Conservation (phyloP, 2,329 filamentous ascomycete genomes). For the Colletotrichum melonis region DNA sequence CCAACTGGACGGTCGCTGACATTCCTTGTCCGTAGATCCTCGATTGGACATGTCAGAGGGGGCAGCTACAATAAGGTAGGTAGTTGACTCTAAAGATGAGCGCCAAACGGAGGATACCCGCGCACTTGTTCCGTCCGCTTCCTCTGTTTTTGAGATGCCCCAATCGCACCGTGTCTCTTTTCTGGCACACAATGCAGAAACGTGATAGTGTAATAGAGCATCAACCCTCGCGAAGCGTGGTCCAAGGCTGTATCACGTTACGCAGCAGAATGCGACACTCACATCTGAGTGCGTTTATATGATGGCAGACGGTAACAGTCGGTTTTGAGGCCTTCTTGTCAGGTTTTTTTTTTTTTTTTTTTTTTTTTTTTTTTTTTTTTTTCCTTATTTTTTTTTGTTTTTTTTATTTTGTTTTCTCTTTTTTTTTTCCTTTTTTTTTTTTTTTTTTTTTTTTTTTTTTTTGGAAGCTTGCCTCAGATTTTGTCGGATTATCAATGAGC, state of each 20-base stretch:
- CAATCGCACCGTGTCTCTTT: not conserved
- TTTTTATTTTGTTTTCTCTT: too few relatives aligned
- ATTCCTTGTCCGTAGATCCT: slow-evolving; percentile 16
- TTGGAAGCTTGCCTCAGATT: not conserved
- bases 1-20: slow-evolving; percentile 7
- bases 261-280: slow-evolving; percentile 14
- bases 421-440: too few relatives aligned
- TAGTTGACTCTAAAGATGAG: not conserved
- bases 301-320: not conserved
- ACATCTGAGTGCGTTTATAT: not conserved
- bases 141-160: not conserved
- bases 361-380: too few relatives aligned
- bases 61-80: not conserved
- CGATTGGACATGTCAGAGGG: not conserved
- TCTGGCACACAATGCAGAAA: slow-evolving; percentile 6
- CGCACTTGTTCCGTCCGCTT: not conserved
- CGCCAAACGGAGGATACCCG: not conserved
- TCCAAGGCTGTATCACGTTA: slow-evolving; percentile 20
- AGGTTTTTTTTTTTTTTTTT: not conserved
- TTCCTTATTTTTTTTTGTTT: too few relatives aligned
- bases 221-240: slow-evolving; percentile 7
- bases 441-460: too few relatives aligned
- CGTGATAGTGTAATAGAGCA: not conserved
- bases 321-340: not conserved
- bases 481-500: not conserved